Conservation (phyloP, 1,284 basidiomycete species). For the Tremellales sp. region DNA sequence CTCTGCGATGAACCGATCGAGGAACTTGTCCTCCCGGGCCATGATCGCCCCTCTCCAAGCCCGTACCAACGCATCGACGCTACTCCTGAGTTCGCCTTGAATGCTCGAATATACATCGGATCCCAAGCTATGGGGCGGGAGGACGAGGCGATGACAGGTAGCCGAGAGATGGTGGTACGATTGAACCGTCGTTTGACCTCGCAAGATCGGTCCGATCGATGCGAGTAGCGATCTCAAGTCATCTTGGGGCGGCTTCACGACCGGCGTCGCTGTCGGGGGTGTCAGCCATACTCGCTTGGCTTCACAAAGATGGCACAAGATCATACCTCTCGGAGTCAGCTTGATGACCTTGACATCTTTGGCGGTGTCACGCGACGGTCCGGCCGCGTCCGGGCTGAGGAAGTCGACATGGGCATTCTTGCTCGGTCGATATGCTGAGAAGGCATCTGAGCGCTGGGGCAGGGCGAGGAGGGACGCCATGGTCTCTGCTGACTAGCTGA, state of each 20-base stretch:
- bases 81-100: slow-evolving; percentile 21
- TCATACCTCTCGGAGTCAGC: slow-evolving; percentile 20
- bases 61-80: slow-evolving; percentile 15
- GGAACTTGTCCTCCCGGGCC: slow-evolving; percentile 27
- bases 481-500: too few relatives aligned
- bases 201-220: slow-evolving; percentile 22
- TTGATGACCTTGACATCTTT: slow-evolving; percentile 13
- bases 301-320: neutral
- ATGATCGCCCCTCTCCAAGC: slow-evolving; percentile 29
- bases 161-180: slow-evolving; percentile 31
- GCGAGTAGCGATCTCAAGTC: slow-evolving; percentile 9
- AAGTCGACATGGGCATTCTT: slow-evolving; percentile 38
- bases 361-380: slow-evolving; percentile 2
- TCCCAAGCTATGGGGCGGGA: slow-evolving; percentile 17
- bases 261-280: slow-evolving; percentile 1
- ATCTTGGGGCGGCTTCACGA: slow-evolving; percentile 3
- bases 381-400: slow-evolving; percentile 13
- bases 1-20: slow-evolving; percentile 16
- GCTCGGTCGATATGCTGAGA: slow-evolving; percentile 32
- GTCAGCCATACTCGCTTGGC: neutral
- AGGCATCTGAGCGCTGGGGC: slow-evolving; percentile 24
- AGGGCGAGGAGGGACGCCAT: slow-evolving; percentile 29
- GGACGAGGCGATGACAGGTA: slow-evolving; percentile 21
- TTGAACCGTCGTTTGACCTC: slow-evolving; percentile 19
- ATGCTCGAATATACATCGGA: slow-evolving; percentile 20